Percentiles rank a stretch among this genome's conserved stretches.
phyloP scores from a whole-genome alignment of 225 moss, liverwort and hornwort genomes.

The Physcomitrium patens region DNA sequence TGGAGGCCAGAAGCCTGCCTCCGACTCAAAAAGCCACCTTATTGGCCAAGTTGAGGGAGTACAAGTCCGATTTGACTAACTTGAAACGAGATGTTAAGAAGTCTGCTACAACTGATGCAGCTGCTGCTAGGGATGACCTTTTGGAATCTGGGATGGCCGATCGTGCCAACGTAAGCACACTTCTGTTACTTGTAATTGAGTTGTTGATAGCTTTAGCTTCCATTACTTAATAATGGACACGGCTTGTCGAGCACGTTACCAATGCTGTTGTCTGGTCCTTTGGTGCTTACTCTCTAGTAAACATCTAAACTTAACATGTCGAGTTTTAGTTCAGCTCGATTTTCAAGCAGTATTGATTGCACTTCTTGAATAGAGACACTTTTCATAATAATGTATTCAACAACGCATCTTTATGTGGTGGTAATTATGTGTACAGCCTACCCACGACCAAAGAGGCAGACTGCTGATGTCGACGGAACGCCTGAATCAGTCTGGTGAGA shows the following conservation, averaged over 20 bases:
- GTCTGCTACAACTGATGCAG: conserved; percentile 50
- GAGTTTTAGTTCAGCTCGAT: background rate
- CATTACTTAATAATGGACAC: background rate
- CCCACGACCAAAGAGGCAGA: conserved; percentile 61
- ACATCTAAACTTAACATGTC: background rate
- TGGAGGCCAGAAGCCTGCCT: conserved; percentile 68
- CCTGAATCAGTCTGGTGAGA: conserved; percentile 61
- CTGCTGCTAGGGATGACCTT: conserved; percentile 66
- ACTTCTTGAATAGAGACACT: background rate
- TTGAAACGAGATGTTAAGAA: conserved; percentile 74
- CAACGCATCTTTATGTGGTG: background rate
- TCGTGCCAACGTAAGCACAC: conserved; percentile 37
- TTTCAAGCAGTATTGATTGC: conserved; percentile 18
- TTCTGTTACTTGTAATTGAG: background rate
- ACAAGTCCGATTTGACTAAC: conserved; percentile 73
- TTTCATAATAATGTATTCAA: too few species aligned
- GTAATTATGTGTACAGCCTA: conserved; percentile 37
- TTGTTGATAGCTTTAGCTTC: background rate
- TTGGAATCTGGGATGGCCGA: conserved; percentile 66
- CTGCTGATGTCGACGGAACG: conserved; percentile 67
- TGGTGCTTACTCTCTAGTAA: background rate
- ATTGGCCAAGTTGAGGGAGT: conserved; percentile 66
- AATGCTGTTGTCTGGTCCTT: too few species aligned
- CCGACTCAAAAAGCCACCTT: conserved; percentile 67
- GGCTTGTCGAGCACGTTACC: too few species aligned